Evolutionary conservation across 2,329 filamentous ascomycete species (phyloP).

Genomic region (Sordariomycetes sp.): DNA sequence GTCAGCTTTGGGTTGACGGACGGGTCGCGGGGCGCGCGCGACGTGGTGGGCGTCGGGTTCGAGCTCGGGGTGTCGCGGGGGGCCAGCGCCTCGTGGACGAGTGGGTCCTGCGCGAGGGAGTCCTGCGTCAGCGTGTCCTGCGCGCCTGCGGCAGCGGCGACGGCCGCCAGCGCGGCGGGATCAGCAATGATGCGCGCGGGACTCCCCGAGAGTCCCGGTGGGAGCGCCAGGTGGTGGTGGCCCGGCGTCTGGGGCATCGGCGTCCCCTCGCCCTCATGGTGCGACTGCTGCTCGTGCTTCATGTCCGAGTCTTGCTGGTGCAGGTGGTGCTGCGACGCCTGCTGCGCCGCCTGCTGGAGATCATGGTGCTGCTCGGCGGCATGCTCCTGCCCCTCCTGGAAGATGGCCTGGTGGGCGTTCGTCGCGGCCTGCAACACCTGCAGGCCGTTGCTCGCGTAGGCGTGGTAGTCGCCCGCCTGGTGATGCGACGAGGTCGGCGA

Average conservation of each 20-base stretch:
- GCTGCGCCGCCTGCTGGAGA: constrained; percentile 23
- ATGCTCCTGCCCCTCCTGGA: constrained; percentile 22
- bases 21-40: constrained; percentile 16
- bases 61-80: neutral
- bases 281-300: constrained; percentile 9
- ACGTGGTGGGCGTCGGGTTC: neutral
- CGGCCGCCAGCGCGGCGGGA: constrained; percentile 5
- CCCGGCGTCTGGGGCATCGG: constrained; percentile 1
- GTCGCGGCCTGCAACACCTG: constrained; percentile 31
- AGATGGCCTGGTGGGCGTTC: constrained; percentile 26
- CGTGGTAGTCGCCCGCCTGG: constrained; percentile 13
- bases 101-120: neutral
- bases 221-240: constrained; percentile 1
- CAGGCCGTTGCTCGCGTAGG: constrained; percentile 30
- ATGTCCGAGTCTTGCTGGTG: constrained; percentile 9
- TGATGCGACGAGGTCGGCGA: neutral
- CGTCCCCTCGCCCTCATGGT: neutral
- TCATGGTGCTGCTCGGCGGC: constrained; percentile 20
- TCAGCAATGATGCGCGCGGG: constrained; percentile 5
- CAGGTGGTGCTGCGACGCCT: constrained; percentile 15
- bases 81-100: constrained; percentile 2
- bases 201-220: neutral
- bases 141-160: constrained; percentile 2
- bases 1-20: constrained; percentile 36
- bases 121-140: neutral